Conservation (phyloP, 805 yeast genomes). For the Saitoella complicata region DNA sequence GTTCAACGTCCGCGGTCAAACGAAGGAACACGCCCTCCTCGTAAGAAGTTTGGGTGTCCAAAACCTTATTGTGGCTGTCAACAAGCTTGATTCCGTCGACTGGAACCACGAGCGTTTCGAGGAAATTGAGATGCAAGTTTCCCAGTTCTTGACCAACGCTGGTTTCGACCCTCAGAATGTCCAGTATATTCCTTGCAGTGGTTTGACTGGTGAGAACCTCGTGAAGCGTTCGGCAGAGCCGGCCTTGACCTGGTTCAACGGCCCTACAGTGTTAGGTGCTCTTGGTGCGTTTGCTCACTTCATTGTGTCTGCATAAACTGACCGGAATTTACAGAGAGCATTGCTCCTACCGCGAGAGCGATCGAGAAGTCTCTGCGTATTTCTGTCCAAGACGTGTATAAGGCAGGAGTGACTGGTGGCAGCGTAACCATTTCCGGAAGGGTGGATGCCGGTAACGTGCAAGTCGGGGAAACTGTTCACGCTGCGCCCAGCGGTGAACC, state of each 20-base stretch:
- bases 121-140: conserved; percentile 33
- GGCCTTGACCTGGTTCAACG: conserved; percentile 29
- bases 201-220: conserved; percentile 51
- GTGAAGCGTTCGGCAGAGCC: conserved; percentile 25
- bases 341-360: conserved; percentile 14
- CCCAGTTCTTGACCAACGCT: conserved; percentile 37
- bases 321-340: conserved; percentile 12
- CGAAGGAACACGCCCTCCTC: conserved; percentile 59
- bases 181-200: conserved; percentile 51
- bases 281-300: conserved; percentile 17
- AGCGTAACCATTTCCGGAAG: conserved; percentile 45
- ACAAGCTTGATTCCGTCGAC: conserved; percentile 47
- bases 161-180: conserved; percentile 30
- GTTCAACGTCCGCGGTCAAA: conserved; percentile 51
- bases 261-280: conserved; percentile 27
- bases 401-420: conserved; percentile 30
- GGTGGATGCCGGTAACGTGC: conserved; percentile 49
- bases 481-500: conserved; percentile 33
- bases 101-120: conserved; percentile 42
- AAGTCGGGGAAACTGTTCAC: conserved; percentile 49
- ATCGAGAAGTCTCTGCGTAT: conserved; percentile 34
- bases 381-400: conserved; percentile 46
- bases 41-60: conserved; percentile 54
- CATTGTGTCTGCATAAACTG: conserved; percentile 14
- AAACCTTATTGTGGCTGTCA: conserved; percentile 43